These are phyloP conservation scores for Dothistroma septosporum DNA, from an alignment of 2,329 filamentous ascomycete species.

Conservation along the genomic window DNA sequence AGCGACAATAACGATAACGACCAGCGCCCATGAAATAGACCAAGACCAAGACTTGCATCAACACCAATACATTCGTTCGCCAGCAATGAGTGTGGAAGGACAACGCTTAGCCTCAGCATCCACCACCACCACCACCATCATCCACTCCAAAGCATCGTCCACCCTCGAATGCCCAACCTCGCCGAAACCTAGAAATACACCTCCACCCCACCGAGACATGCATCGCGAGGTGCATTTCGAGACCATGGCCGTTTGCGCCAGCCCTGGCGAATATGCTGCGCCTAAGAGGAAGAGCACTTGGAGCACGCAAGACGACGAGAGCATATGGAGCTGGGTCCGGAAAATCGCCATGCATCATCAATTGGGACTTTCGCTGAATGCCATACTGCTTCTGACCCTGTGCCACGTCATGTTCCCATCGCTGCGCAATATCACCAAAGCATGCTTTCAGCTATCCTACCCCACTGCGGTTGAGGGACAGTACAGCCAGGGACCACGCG, in stretches of 20 bases:
- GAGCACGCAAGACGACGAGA: constrained; percentile 27
- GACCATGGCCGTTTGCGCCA: constrained; percentile 27
- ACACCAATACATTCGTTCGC: constrained; percentile 1
- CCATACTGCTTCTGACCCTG: constrained; percentile 75
- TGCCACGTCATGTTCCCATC: constrained; percentile 79
- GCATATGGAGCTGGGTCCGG: constrained; percentile 32
- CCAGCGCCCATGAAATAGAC: background rate
- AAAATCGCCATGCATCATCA: constrained; percentile 41
- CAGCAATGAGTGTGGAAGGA: background rate
- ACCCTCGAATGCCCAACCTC: constrained; percentile 10
- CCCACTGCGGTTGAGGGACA: constrained; percentile 46
- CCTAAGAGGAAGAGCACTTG: constrained; percentile 17
- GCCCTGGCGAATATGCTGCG: constrained; percentile 19
- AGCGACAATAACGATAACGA: background rate
- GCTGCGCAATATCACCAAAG: constrained; percentile 71
- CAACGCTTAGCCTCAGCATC: background rate
- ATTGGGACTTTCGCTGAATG: constrained; percentile 71
- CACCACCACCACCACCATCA: constrained; percentile 12
- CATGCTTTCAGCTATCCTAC: constrained; percentile 86
- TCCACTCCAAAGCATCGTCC: constrained; percentile 11
- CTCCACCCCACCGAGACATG: constrained; percentile 19
- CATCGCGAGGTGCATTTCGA: constrained; percentile 18
- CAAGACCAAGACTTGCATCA: background rate
- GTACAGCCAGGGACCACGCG: constrained; percentile 75
- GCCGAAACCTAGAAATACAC: constrained; percentile 15